Evolutionary conservation across 805 yeast species (phyloP).

Genomic region (Sugiyamaella chiloensis): DNA sequence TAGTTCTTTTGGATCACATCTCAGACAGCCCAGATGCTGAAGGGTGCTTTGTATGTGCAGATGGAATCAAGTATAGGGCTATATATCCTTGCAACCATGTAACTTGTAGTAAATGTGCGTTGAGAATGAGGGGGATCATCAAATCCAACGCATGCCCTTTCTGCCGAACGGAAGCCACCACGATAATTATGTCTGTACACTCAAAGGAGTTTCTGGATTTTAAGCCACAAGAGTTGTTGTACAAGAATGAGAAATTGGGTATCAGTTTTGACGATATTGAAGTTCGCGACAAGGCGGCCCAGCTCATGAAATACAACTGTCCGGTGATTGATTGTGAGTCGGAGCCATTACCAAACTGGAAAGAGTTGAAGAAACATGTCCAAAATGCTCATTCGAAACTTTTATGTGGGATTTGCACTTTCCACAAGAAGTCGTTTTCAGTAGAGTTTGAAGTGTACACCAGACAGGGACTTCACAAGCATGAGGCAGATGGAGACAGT

Average conservation of each 20-base stretch:
- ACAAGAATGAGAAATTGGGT: constrained; percentile 45
- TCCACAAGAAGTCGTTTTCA: constrained; percentile 74
- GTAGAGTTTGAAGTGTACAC: constrained; percentile 63
- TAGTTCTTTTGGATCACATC: constrained; percentile 3
- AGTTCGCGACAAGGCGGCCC: constrained; percentile 48
- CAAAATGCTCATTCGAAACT: constrained; percentile 56
- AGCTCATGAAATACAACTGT: constrained; percentile 56
- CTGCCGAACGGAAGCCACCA: constrained; percentile 66
- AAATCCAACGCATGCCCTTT: constrained; percentile 72
- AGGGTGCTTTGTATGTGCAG: constrained; percentile 82
- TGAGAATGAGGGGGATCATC: constrained; percentile 79
- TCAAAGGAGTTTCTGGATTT: constrained; percentile 39
- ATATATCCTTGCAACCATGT: constrained; percentile 80
- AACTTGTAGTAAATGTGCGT: constrained; percentile 77
- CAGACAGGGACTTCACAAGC: constrained; percentile 60
- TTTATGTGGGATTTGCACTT: constrained; percentile 73
- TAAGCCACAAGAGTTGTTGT: constrained; percentile 32
- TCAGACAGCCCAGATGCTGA: constrained; percentile 28
- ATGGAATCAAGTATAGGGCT: constrained; percentile 59
- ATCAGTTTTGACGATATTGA: constrained; percentile 56
- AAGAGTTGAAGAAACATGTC: constrained; percentile 62
- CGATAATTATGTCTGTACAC: constrained; percentile 53
- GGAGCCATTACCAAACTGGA: constrained; percentile 47
- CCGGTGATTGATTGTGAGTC: constrained; percentile 32
- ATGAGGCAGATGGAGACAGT: constrained; percentile 69